These are phyloP conservation scores for Gnomoniopsis sp. DNA, from an alignment of 2,329 filamentous ascomycete species.

Conservation along the genomic window DNA sequence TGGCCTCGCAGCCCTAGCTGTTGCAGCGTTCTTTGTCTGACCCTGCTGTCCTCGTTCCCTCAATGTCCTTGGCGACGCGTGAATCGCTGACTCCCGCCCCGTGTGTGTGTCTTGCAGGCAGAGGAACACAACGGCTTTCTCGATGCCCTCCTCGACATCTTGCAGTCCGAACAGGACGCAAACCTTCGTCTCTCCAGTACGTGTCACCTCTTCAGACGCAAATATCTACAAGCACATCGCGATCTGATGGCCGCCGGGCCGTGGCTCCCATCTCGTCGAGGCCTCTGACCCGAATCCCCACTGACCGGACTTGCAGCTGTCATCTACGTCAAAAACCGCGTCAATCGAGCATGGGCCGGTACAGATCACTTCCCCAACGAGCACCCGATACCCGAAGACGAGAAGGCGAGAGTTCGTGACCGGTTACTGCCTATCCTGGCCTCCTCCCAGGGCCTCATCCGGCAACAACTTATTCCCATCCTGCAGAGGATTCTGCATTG, in stretches of 20 bases:
- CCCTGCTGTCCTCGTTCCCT: background rate
- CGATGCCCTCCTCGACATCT: conserved; percentile 84
- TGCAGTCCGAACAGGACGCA: conserved; percentile 82
- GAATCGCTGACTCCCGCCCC: conserved; percentile 20
- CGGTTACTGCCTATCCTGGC: conserved; percentile 88
- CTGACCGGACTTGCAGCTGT: conserved; percentile 60
- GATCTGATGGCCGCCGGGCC: background rate
- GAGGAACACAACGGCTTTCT: conserved; percentile 88
- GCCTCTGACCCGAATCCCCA: background rate
- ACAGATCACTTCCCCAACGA: conserved; percentile 71
- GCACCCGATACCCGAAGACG: conserved; percentile 77
- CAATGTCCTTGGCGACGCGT: conserved; percentile 8
- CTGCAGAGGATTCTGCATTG: conserved; percentile 94
- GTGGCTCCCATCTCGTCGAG: conserved; percentile 11
- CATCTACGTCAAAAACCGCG: conserved; percentile 96
- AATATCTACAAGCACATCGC: conserved; percentile 19
- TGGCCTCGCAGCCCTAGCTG: conserved; percentile 4
- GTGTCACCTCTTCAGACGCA: conserved; percentile 34
- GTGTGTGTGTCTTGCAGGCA: conserved; percentile 53
- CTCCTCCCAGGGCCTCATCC: conserved; percentile 73
- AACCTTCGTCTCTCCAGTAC: conserved; percentile 85
- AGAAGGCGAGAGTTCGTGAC: conserved; percentile 83
- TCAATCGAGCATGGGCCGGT: conserved; percentile 86
- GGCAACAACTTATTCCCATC: conserved; percentile 88
- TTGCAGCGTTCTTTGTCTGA: background rate